Evolutionary conservation across 139 green algal species (phyloP).

Genomic region (Chlorokybus atmophyticus): DNA sequence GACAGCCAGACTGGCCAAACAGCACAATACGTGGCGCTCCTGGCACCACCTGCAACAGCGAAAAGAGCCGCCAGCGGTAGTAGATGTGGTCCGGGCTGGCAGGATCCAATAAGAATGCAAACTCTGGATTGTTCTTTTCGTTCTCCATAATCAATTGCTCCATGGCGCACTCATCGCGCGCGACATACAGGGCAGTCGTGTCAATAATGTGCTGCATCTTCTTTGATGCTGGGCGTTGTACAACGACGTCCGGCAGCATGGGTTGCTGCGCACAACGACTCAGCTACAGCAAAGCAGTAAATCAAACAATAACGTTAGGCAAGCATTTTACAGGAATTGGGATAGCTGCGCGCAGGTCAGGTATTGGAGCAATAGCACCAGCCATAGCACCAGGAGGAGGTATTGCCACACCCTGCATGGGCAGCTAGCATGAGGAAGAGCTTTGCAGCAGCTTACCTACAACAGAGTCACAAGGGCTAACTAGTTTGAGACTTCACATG

Average conservation of each 20-base stretch:
- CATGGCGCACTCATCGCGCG: constrained; percentile 58
- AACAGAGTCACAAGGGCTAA: too few relatives aligned
- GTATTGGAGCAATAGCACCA: too few relatives aligned
- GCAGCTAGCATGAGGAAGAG: neutral
- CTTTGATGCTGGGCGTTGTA: constrained; percentile 49
- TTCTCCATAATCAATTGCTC: constrained; percentile 70
- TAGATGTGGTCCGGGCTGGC: constrained; percentile 67
- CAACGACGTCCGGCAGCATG: constrained; percentile 38
- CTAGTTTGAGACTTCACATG: too few relatives aligned
- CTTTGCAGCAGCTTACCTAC: neutral
- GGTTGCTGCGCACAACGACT: neutral
- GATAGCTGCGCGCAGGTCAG: too few relatives aligned
- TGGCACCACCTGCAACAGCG: constrained; percentile 20
- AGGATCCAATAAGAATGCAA: constrained; percentile 76
- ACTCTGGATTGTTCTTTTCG: constrained; percentile 63
- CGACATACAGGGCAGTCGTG: constrained; percentile 68
- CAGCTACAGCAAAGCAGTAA: neutral
- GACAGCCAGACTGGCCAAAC: too few relatives aligned
- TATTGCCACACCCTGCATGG: too few relatives aligned
- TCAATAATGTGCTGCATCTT: constrained; percentile 77
- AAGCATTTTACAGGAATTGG: too few relatives aligned
- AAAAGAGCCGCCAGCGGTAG: constrained; percentile 76
- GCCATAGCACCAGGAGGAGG: too few relatives aligned
- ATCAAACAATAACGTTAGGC: too few relatives aligned
- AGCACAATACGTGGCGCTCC: too few relatives aligned